These are phyloP conservation scores for Leishmania braziliensis DNA, from an alignment of 208 protist genomes.

Conservation along the genomic window DNA sequence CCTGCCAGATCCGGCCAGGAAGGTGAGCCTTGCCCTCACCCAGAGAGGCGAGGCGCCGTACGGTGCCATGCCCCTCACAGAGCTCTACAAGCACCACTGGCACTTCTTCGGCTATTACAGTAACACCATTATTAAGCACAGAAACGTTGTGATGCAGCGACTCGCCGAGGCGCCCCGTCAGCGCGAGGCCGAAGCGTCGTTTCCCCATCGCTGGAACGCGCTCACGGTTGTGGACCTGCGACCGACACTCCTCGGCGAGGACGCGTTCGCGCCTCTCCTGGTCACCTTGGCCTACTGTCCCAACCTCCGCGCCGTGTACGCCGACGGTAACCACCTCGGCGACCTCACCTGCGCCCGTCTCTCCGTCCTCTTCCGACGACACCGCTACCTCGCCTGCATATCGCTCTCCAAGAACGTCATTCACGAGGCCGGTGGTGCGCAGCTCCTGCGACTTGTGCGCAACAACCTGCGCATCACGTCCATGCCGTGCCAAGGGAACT, in stretches of 20 bases:
- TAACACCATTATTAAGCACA: slow-evolving; percentile 42
- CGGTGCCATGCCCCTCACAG: slow-evolving; percentile 63
- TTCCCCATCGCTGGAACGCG: slow-evolving; percentile 62
- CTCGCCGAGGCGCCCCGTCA: slow-evolving; percentile 16
- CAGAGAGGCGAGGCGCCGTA: slow-evolving; percentile 47
- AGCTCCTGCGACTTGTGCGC: slow-evolving; percentile 71
- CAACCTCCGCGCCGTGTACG: slow-evolving; percentile 53
- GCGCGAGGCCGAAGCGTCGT: slow-evolving; percentile 37
- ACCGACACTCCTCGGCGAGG: slow-evolving; percentile 68
- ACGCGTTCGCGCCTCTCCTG: slow-evolving; percentile 61
- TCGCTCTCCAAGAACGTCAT: slow-evolving; percentile 62
- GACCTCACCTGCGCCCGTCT: slow-evolving; percentile 70
- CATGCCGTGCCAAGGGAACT: slow-evolving; percentile 53
- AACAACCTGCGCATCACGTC: slow-evolving; percentile 58
- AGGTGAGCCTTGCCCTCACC: slow-evolving; percentile 28
- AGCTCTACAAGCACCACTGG: slow-evolving; percentile 70
- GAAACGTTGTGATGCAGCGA: slow-evolving; percentile 33
- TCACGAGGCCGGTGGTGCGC: slow-evolving; percentile 75
- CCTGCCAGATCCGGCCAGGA: slow-evolving; percentile 22
- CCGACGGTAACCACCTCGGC: slow-evolving; percentile 65
- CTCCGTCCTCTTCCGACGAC: slow-evolving; percentile 57
- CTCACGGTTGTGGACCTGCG: slow-evolving; percentile 53
- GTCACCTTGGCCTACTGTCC: slow-evolving; percentile 69
- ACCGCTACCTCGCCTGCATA: slow-evolving; percentile 62
- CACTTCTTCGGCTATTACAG: slow-evolving; percentile 53